Evolutionary conservation across 2,329 filamentous ascomycete genomes (phyloP).

Genomic region (Exophiala viscosa): DNA sequence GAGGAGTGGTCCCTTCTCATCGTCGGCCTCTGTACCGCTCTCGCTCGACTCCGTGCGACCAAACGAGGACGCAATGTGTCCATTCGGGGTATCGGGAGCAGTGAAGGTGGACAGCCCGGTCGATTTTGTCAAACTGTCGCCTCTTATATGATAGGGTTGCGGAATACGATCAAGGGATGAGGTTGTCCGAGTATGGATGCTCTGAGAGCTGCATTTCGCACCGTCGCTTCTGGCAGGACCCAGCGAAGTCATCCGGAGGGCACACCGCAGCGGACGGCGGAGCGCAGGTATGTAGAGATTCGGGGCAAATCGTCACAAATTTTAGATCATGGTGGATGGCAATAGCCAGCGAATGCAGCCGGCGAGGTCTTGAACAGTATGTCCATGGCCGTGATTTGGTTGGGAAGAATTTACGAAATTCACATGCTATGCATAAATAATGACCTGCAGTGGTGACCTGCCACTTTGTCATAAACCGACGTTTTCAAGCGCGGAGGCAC

Average conservation of each 20-base stretch:
- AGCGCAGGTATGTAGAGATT: background rate
- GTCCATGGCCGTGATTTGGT: constrained; percentile 6
- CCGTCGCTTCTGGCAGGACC: constrained; percentile 7
- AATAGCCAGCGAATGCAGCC: background rate
- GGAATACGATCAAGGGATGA: constrained; percentile 28
- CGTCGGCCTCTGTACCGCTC: constrained; percentile 91
- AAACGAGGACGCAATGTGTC: constrained; percentile 7
- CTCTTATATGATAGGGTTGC: constrained; percentile 30
- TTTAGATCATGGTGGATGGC: constrained; percentile 10
- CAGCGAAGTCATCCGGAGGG: constrained; percentile 20
- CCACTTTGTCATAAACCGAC: background rate
- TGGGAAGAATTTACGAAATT: constrained; percentile 10
- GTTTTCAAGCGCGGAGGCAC: background rate
- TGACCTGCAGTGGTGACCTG: background rate
- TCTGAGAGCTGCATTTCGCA: constrained; percentile 14
- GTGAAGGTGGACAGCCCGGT: constrained; percentile 4
- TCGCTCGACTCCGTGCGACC: constrained; percentile 62
- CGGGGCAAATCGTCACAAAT: background rate
- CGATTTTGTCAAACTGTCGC: constrained; percentile 12
- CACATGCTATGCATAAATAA: constrained; percentile 15
- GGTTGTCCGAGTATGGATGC: constrained; percentile 10
- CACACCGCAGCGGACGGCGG: background rate
- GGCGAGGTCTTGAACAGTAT: background rate
- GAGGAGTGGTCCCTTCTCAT: constrained; percentile 73
- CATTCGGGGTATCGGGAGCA: constrained; percentile 3